Conservation (phyloP, 805 yeast species). For the Monosporozyma unispora region DNA sequence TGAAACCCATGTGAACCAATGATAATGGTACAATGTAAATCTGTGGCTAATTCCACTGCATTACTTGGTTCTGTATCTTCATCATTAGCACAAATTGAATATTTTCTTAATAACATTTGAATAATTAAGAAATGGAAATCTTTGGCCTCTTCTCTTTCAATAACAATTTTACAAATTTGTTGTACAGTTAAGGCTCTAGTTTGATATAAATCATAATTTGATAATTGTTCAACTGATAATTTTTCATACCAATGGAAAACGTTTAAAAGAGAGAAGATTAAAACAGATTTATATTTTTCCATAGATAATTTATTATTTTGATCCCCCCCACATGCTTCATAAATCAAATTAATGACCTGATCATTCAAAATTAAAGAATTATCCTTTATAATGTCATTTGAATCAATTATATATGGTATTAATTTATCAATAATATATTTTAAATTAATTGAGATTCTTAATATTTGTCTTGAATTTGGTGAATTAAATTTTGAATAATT, state of each 20-base stretch:
- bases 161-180: slow-evolving; percentile 56
- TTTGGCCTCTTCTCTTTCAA: slow-evolving; percentile 49
- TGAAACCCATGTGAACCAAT: slow-evolving; percentile 79
- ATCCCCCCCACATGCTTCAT: slow-evolving; percentile 73
- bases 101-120: slow-evolving; percentile 70
- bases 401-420: slow-evolving; percentile 56
- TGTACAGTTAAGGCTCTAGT: slow-evolving; percentile 66
- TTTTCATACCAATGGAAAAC: slow-evolving; percentile 74
- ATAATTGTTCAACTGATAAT: slow-evolving; percentile 49
- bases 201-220: slow-evolving; percentile 54
- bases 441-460: slow-evolving; percentile 63
- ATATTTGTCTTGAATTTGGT: slow-evolving; percentile 59
- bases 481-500: not conserved
- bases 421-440: slow-evolving; percentile 64
- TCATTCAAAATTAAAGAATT: slow-evolving; percentile 53
- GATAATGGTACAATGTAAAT: slow-evolving; percentile 67
- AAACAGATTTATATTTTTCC: slow-evolving; percentile 54
- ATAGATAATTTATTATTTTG: slow-evolving; percentile 47
- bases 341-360: slow-evolving; percentile 49
- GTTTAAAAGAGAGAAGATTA: slow-evolving; percentile 62
- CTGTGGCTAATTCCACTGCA: slow-evolving; percentile 80
- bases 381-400: slow-evolving; percentile 40
- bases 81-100: slow-evolving; percentile 53
- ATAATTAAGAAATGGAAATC: slow-evolving; percentile 46
- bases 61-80: slow-evolving; percentile 55